Percentiles rank a stretch among this genome's conserved stretches.
These are phyloP conservation scores for Borealophlyctis nickersoniae DNA, from an alignment of 192 early-diverging fungal genomes.

Conservation along the genomic window DNA sequence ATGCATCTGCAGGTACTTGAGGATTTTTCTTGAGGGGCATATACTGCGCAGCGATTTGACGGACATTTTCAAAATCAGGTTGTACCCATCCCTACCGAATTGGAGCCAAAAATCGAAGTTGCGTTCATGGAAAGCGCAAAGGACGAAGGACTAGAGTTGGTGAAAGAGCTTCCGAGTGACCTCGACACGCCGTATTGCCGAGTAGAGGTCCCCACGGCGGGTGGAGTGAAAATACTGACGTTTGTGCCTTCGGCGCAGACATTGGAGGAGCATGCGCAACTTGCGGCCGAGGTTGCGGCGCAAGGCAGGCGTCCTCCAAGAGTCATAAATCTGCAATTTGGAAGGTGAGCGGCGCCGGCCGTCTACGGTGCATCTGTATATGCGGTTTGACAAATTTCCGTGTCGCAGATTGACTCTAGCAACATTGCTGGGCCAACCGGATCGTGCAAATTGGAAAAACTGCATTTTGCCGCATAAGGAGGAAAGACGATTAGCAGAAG, in stretches of 20 bases:
- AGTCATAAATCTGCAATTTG: slow-evolving; percentile 75
- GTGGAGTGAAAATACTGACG: slow-evolving; percentile 12
- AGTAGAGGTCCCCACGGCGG: slow-evolving; percentile 26
- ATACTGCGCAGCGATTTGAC: slow-evolving; percentile 34
- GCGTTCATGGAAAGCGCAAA: slow-evolving; percentile 44
- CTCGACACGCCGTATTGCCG: slow-evolving; percentile 24
- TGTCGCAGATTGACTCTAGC: slow-evolving; percentile 58
- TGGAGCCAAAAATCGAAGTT: slow-evolving; percentile 33
- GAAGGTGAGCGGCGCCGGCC: slow-evolving; percentile 43
- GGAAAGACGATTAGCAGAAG: slow-evolving; percentile 44
- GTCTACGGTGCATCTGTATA: not conserved
- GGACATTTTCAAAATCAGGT: slow-evolving; percentile 8
- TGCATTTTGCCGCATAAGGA: slow-evolving; percentile 65
- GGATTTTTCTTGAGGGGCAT: slow-evolving; percentile 14
- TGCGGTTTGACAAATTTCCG: not conserved
- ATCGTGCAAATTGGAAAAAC: slow-evolving; percentile 77
- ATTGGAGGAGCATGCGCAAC: slow-evolving; percentile 13
- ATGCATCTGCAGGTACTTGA: slow-evolving; percentile 66
- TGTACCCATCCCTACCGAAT: slow-evolving; percentile 54
- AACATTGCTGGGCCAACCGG: slow-evolving; percentile 58
- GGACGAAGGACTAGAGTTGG: slow-evolving; percentile 34
- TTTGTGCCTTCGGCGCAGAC: slow-evolving; percentile 22
- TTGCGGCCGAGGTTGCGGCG: slow-evolving; percentile 6
- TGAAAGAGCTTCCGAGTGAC: slow-evolving; percentile 26
- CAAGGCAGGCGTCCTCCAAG: slow-evolving; percentile 19